phyloP scores from a whole-genome alignment of 257 asterid species.

The Ehretia macrophylla region DNA sequence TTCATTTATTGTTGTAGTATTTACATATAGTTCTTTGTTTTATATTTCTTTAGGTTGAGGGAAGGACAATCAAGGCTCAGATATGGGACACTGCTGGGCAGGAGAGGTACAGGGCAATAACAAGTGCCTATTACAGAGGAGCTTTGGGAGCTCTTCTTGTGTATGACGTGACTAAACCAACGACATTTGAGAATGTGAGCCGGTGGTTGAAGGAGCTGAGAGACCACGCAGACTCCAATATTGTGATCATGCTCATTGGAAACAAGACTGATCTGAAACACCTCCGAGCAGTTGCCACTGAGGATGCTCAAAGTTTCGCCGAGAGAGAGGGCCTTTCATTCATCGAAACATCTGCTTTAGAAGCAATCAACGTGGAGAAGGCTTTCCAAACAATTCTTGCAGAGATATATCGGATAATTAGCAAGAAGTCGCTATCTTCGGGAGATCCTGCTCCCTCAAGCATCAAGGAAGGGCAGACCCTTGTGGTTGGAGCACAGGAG shows the following conservation, averaged over 20 bases:
- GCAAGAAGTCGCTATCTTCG: conserved; percentile 23
- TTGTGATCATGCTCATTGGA: conserved; percentile 15
- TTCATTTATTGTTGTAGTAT: no score
- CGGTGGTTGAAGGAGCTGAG: conserved; percentile 17
- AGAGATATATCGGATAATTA: conserved; percentile 15
- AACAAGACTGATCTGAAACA: conserved; percentile 17
- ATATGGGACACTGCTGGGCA: conserved; percentile 17
- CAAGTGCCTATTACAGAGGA: conserved; percentile 17
- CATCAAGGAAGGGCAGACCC: conserved; percentile 30
- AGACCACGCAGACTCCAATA: conserved; percentile 15
- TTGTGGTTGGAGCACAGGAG: conserved; percentile 32
- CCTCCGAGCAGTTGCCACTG: no score
- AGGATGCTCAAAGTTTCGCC: conserved; percentile 14
- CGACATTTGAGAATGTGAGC: conserved; percentile 12
- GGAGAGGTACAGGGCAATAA: conserved; percentile 14
- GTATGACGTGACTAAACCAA: conserved; percentile 15
- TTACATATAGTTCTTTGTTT: no score
- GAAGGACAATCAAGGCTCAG: conserved; percentile 16
- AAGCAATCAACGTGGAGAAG: conserved; percentile 13
- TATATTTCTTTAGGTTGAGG: conserved; percentile 5
- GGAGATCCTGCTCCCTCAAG: conserved; percentile 19
- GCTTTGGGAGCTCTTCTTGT: conserved; percentile 17
- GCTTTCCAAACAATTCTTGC: conserved; percentile 16
- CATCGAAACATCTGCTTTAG: conserved; percentile 17
- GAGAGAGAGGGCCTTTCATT: conserved; percentile 18